Conservation (phyloP, 2,329 filamentous ascomycete genomes). For the Sporothrix brunneoviolacea region DNA sequence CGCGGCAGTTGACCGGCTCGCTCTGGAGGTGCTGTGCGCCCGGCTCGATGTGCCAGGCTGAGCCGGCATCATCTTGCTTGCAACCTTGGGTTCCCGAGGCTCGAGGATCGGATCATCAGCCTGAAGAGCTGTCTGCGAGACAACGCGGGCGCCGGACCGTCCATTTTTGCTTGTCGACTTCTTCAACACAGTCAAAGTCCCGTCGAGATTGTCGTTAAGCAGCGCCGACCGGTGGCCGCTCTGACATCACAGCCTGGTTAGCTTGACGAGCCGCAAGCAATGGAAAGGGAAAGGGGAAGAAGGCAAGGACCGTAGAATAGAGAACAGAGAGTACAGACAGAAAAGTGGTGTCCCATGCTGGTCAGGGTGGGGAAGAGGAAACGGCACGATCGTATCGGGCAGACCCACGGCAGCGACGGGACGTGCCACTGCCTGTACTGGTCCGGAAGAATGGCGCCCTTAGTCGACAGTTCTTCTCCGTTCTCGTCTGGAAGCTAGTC, state of each 20-base stretch:
- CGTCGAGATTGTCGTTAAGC: constrained; percentile 16
- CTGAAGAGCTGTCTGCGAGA: constrained; percentile 1
- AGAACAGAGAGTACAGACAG: neutral
- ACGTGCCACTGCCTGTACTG: constrained; percentile 1
- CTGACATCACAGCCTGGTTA: neutral
- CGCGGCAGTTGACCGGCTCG: too few species aligned
- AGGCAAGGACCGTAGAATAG: too few species aligned
- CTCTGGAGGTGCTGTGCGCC: too few species aligned
- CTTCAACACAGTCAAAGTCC: constrained; percentile 4
- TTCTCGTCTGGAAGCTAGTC: constrained; percentile 1
- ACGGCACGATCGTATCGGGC: constrained; percentile 15
- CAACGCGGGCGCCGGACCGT: neutral
- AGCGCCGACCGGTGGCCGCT: neutral
- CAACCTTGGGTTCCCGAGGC: neutral
- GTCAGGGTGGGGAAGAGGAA: constrained; percentile 1
- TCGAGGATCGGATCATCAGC: neutral
- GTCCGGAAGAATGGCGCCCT: constrained; percentile 10
- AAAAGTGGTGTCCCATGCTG: constrained; percentile 12
- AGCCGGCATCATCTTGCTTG: too few species aligned
- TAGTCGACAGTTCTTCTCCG: neutral
- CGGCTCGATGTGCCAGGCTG: too few species aligned
- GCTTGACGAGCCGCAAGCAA: too few species aligned
- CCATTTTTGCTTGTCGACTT: neutral
- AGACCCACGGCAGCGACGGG: constrained; percentile 10
- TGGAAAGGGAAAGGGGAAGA: too few species aligned